A percentile compares a stretch with the other conserved stretches of the same genome.
Evolutionary conservation across 2,329 filamentous ascomycete species (phyloP).

Genomic region (Xylaria sp.): DNA sequence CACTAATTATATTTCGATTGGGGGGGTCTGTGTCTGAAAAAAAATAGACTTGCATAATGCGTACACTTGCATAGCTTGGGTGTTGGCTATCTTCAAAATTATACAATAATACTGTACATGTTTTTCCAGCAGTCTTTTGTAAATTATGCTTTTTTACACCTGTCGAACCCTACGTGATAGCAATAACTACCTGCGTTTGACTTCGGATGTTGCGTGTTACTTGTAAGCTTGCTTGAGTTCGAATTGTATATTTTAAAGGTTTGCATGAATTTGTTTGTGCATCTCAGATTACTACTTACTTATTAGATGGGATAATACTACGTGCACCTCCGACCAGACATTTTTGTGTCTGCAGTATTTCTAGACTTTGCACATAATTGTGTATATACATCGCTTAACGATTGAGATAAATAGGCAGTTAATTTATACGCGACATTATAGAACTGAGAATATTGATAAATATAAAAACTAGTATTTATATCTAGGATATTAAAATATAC

Average conservation of each 20-base stretch:
- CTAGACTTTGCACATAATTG: neutral
- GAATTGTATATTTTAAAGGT: too few relatives aligned
- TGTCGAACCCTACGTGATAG: neutral
- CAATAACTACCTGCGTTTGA: neutral
- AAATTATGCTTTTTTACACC: neutral
- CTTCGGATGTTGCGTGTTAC: neutral
- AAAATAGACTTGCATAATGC: conserved; percentile 28
- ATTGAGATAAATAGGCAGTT: neutral
- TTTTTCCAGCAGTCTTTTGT: neutral
- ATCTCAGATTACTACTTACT: too few relatives aligned
- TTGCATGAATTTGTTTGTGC: too few relatives aligned
- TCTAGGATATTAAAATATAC: neutral
- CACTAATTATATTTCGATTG: conserved; percentile 1
- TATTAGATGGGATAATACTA: too few relatives aligned
- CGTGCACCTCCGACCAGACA: too few relatives aligned
- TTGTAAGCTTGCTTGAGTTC: too few relatives aligned
- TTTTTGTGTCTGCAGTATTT: neutral
- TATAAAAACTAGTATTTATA: neutral
- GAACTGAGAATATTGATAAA: neutral
- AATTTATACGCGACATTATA: neutral
- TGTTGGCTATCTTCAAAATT: conserved; percentile 23
- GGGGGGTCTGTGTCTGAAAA: conserved; percentile 10
- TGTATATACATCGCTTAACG: too few relatives aligned
- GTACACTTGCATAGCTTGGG: conserved; percentile 30
- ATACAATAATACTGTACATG: conserved; percentile 10